Base-by-base conservation (phyloP, 441 rosid species). In the Gossypium schwendimanii region DNA sequence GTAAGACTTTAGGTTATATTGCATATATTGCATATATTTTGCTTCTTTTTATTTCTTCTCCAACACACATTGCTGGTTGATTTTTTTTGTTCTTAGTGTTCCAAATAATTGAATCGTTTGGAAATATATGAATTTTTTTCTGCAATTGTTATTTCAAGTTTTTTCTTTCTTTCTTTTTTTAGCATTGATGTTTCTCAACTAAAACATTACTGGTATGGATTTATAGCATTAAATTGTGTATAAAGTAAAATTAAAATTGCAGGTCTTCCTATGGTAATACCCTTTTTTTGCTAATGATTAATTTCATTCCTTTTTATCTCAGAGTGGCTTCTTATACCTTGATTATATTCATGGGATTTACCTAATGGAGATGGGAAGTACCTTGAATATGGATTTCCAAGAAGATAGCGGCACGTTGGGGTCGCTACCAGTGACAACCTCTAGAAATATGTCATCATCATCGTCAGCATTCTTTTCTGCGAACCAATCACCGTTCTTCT, bases 381-480 rank as follows among this genome's bases (percentile, higher is more conserved):
- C 70, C 63, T 63, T 73, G 57, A 69, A 36, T 63, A 94, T 92
- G 97, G 97, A 89, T 80, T 69, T 77, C 55, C 82, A 78, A 79
- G 97, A 85, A 80, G 96, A 92, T 76, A 94, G 91, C 79, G 81
- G 87, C 36, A 83, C 94, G 79, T 87, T 86, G 55, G 87, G 83
- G 47, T 77, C 81, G 0, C 71, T 88, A 41, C 92, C 91, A 3
- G 73, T 73, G 70, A 77, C 85, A 31, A 88, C 98, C 4, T 71
- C 79, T 0, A 85, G 96, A 79, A 91, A 87, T 72, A 84, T 91
- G 93, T 91, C 97, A 9, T 91, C 98, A 4, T 95, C 99, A 0
- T 93, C 98, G 0, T 92, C 97, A 0, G 87, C 85, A 76, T 95
- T 93, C 85, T 88, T 87, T 81, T 94, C 99, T 0, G 99, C 97